Conservation (phyloP, 2,329 filamentous ascomycete species). For the Fusarium setosum region DNA sequence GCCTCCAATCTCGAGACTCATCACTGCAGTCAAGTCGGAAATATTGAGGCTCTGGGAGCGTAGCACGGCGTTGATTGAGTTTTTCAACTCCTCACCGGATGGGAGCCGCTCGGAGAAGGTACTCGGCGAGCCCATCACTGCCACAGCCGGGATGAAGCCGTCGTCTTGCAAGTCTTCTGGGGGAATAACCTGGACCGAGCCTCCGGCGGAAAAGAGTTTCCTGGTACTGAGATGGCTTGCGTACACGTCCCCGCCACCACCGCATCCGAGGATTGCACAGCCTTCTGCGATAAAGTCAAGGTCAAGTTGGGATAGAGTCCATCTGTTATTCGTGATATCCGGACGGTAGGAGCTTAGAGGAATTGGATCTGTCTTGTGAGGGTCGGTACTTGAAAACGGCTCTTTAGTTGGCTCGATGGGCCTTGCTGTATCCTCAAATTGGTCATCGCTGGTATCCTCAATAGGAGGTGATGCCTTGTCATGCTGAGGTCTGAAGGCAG, state of each 20-base stretch:
- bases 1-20: conserved; percentile 30
- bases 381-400: background rate
- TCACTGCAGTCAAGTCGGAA: background rate
- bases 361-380: background rate
- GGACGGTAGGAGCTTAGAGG: background rate
- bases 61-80: conserved; percentile 10
- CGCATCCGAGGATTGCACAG: background rate
- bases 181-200: background rate
- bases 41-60: background rate
- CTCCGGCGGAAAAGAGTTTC: background rate
- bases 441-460: background rate
- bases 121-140: conserved; percentile 25
- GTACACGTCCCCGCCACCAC: background rate
- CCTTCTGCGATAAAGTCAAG: background rate
- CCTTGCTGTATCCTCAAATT: background rate
- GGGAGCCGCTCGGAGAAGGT: conserved; percentile 13
- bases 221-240: background rate
- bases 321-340: background rate
- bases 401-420: too few relatives aligned
- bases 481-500: background rate
- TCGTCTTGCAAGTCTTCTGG: background rate
- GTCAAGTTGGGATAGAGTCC: background rate
- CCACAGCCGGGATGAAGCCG: background rate
- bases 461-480: accelerated
- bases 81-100: conserved; percentile 11